Percentiles rank a stretch among this genome's conserved stretches.
phyloP scores from a whole-genome alignment of 495 filamentous ascomycete genomes.

The Thozetella sp. region DNA sequence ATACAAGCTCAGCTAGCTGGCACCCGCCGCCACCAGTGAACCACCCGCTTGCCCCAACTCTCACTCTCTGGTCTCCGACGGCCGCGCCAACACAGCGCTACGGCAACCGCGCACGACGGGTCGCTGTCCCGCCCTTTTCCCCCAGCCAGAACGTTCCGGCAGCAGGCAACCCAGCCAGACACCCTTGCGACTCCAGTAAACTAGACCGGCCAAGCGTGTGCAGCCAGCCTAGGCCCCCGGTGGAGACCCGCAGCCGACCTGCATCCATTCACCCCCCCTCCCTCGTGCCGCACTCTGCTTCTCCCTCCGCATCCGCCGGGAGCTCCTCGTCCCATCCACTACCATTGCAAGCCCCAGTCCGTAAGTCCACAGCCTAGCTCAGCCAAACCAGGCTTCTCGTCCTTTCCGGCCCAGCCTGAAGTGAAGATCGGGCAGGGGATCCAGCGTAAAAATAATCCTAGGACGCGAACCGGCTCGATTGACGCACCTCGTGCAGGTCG shows the following conservation, averaged over 20 bases:
- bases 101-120: no score
- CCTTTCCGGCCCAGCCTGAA: slow-evolving; percentile 47
- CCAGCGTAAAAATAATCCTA: slow-evolving; percentile 39
- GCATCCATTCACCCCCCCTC: slow-evolving; percentile 20
- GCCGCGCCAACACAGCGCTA: no score
- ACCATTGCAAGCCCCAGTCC: slow-evolving; percentile 9
- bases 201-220: slow-evolving; percentile 9
- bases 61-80: no score
- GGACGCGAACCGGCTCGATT: slow-evolving; percentile 41
- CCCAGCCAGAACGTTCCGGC: no score
- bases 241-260: slow-evolving; percentile 22
- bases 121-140: background rate
- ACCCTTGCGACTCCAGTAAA: no score
- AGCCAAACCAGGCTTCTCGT: background rate
- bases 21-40: background rate
- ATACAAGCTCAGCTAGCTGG: background rate
- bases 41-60: background rate
- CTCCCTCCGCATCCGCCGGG: slow-evolving; percentile 8
- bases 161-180: no score
- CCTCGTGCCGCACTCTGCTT: slow-evolving; percentile 18
- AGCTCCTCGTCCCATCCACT: slow-evolving; percentile 4
- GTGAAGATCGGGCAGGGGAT: slow-evolving; percentile 44
- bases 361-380: slow-evolving; percentile 30
- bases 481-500: slow-evolving; percentile 49
- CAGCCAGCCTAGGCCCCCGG: slow-evolving; percentile 15